Evolutionary conservation across 495 filamentous ascomycete species (phyloP).

Genomic region (Hapsidospora chrysogenum): DNA sequence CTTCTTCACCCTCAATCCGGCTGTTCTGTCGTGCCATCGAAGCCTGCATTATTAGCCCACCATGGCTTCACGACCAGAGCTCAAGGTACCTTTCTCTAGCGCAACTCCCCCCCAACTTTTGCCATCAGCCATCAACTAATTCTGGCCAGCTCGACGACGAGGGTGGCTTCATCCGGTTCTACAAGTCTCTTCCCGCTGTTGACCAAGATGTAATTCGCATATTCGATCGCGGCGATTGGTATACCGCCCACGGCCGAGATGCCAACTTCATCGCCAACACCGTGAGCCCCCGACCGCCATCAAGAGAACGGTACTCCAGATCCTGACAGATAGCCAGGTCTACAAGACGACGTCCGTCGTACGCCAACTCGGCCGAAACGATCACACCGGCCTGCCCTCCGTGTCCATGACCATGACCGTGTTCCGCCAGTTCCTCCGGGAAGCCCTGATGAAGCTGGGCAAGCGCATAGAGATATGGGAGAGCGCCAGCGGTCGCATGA

Average conservation of each 20-base stretch:
- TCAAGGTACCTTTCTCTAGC: constrained; percentile 42
- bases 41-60: constrained; percentile 5
- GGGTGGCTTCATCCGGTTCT: constrained; percentile 88
- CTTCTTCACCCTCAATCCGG: neutral
- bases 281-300: constrained; percentile 16
- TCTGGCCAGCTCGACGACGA: constrained; percentile 77
- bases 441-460: constrained; percentile 79
- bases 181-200: constrained; percentile 55
- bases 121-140: constrained; percentile 1
- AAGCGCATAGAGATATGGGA: constrained; percentile 87
- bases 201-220: constrained; percentile 65
- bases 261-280: constrained; percentile 87
- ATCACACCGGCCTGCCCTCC: constrained; percentile 69
- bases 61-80: constrained; percentile 84
- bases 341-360: constrained; percentile 97
- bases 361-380: constrained; percentile 68
- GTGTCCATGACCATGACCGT: constrained; percentile 89
- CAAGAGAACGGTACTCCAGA: constrained; percentile 1
- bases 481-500: constrained; percentile 52
- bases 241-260: constrained; percentile 84
- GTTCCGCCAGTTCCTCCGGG: constrained; percentile 87
- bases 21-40: too few relatives aligned
- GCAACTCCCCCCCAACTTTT: neutral
- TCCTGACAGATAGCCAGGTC: constrained; percentile 32
- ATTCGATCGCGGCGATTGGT: constrained; percentile 90